Percentiles rank a stretch among this genome's conserved stretches.
Evolutionary conservation across 352 stramenopile genomes (phyloP).

Genomic region (Phytophthora rubi): DNA sequence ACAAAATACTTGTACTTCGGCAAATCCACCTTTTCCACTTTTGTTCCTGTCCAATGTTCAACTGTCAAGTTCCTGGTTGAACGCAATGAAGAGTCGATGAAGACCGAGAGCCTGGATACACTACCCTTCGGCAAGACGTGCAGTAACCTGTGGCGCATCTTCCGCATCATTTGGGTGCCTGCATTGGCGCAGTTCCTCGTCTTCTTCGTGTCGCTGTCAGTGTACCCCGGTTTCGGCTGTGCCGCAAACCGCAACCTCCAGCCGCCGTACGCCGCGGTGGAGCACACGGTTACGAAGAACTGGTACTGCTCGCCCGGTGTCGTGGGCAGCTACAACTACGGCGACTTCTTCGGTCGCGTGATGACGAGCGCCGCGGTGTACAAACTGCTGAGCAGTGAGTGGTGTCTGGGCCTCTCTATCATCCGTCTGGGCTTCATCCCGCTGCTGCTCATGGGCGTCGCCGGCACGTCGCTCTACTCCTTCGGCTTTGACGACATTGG

Average conservation of each 20-base stretch:
- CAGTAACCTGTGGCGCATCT: conserved; percentile 45
- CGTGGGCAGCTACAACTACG: conserved; percentile 60
- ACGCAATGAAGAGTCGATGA: conserved; percentile 43
- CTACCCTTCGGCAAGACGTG: conserved; percentile 36
- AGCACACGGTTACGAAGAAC: conserved; percentile 8
- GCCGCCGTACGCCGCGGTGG: conserved; percentile 16
- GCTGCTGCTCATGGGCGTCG: conserved; percentile 50
- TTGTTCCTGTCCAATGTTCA: too few relatives aligned
- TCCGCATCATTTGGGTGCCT: conserved; percentile 51
- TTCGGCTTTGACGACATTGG: conserved; percentile 35
- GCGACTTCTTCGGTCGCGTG: conserved; percentile 53
- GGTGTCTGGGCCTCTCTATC: conserved; percentile 37
- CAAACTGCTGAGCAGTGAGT: conserved; percentile 52
- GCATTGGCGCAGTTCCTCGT: conserved; percentile 44
- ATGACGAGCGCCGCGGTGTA: conserved; percentile 46
- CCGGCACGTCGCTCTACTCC: conserved; percentile 47
- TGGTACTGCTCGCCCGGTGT: conserved; percentile 58
- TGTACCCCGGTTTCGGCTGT: conserved; percentile 31
- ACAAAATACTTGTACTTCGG: too few relatives aligned
- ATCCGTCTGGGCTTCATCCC: conserved; percentile 49
- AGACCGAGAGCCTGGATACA: conserved; percentile 32
- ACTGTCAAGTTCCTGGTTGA: conserved; percentile 59
- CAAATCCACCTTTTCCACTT: too few relatives aligned
- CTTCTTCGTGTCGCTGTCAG: conserved; percentile 46
- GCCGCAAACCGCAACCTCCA: conserved; percentile 31